Percentiles rank a stretch among this genome's conserved stretches.
phyloP scores from a whole-genome alignment of 2,329 filamentous ascomycete species.

The Talaromyces sp. region DNA sequence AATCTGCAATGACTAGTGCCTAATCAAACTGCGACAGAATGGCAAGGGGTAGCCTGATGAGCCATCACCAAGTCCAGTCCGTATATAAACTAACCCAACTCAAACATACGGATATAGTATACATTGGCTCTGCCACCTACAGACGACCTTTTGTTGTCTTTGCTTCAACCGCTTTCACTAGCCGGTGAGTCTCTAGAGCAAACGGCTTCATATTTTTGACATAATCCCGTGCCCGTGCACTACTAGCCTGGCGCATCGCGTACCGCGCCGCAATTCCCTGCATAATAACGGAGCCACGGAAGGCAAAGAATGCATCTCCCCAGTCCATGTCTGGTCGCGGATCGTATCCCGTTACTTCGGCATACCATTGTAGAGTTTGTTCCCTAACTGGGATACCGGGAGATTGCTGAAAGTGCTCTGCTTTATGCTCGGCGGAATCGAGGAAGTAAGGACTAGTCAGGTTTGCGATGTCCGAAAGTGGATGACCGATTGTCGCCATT shows the following conservation, averaged over 20 bases:
- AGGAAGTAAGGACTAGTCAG: slow-evolving; percentile 52
- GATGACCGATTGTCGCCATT: slow-evolving; percentile 97
- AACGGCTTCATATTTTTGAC: slow-evolving; percentile 67
- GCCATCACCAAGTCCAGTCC: background rate
- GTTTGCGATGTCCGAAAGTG: slow-evolving; percentile 86
- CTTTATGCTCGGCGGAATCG: slow-evolving; percentile 36
- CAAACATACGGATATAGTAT: background rate
- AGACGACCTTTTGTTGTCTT: slow-evolving; percentile 29
- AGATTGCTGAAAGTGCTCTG: slow-evolving; percentile 60
- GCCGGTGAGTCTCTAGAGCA: slow-evolving; percentile 74
- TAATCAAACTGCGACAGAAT: background rate
- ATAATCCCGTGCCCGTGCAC: slow-evolving; percentile 73
- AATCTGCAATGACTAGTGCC: background rate
- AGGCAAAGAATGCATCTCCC: slow-evolving; percentile 64
- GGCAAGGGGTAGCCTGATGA: background rate
- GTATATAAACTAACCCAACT: background rate
- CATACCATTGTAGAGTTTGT: slow-evolving; percentile 65
- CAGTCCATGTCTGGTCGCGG: slow-evolving; percentile 58
- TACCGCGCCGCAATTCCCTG: slow-evolving; percentile 92
- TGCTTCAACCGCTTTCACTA: slow-evolving; percentile 58
- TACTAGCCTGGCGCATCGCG: slow-evolving; percentile 84
- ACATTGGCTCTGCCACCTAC: background rate
- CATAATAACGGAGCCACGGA: slow-evolving; percentile 62
- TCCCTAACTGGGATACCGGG: slow-evolving; percentile 65
- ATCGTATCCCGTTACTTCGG: slow-evolving; percentile 68